A percentile compares a stretch with the other conserved stretches of the same genome.
phyloP scores from a whole-genome alignment of 2,329 filamentous ascomycete genomes.

The Fusarium armeniacum region DNA sequence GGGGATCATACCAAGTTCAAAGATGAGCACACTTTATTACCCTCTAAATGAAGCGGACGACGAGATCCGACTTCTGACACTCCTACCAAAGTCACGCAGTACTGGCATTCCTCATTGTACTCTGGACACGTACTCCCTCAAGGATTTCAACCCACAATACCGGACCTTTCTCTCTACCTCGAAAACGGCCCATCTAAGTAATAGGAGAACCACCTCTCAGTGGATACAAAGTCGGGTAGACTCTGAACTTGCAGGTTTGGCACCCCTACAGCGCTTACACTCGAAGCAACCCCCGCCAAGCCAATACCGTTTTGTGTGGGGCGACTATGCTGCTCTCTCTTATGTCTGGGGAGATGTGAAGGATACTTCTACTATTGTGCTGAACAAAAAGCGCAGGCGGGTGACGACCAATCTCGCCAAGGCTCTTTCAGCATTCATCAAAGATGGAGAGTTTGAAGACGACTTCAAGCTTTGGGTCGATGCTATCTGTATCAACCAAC shows the following conservation, averaged over 20 bases:
- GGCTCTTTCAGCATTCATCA: not conserved
- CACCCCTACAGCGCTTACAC: not conserved
- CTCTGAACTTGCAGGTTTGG: not conserved
- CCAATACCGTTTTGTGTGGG: not conserved
- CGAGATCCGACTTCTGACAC: not conserved
- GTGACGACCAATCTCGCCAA: not conserved
- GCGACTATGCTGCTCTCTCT: not conserved
- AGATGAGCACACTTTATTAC: not conserved
- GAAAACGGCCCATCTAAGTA: rapidly evolving
- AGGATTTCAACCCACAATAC: not conserved
- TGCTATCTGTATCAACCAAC: not conserved
- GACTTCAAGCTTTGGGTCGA: not conserved
- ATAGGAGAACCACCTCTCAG: not conserved
- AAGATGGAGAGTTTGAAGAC: not conserved
- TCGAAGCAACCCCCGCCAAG: not conserved
- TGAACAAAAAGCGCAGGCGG: not conserved
- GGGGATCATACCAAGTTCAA: not conserved
- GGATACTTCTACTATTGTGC: not conserved
- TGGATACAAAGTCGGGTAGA: not conserved
- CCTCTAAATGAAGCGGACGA: not conserved
- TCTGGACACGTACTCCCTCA: not conserved
- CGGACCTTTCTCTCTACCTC: not conserved
- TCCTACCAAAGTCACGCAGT: not conserved
- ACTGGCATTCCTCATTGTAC: not conserved
- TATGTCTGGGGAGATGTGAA: not conserved